Evolutionary conservation across 2,329 filamentous ascomycete genomes (phyloP).

Genomic region (Paracoccidioides brasiliensis): DNA sequence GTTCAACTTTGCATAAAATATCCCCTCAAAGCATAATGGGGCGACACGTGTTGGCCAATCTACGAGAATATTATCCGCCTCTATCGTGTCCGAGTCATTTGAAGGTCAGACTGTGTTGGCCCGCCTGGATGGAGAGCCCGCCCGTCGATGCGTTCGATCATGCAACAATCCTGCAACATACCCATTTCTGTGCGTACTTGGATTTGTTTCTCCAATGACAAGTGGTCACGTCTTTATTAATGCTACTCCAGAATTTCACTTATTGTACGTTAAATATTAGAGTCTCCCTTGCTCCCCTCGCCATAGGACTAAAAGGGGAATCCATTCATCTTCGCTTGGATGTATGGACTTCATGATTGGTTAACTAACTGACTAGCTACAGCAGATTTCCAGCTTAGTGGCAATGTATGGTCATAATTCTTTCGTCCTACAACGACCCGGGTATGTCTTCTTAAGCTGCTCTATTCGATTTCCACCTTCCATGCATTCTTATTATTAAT

Average conservation of each 20-base stretch:
- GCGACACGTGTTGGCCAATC: background rate
- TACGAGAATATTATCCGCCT: background rate
- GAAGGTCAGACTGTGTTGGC: background rate
- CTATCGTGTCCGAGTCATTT: background rate
- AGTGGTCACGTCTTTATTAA: constrained; percentile 1
- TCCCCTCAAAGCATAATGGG: constrained; percentile 1
- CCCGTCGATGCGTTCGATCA: background rate
- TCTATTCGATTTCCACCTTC: background rate
- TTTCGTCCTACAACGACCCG: background rate
- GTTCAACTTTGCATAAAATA: background rate
- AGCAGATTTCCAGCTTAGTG: background rate
- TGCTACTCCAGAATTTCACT: background rate
- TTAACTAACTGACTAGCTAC: background rate
- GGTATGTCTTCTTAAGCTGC: background rate
- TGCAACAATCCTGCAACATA: background rate
- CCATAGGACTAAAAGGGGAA: background rate
- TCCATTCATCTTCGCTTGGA: background rate
- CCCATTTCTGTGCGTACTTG: background rate
- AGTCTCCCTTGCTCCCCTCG: background rate
- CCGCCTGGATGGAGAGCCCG: background rate
- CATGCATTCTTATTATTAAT: background rate
- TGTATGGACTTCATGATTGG: background rate
- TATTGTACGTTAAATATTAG: background rate
- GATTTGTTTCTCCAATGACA: background rate
- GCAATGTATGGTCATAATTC: background rate